phyloP scores from a whole-genome alignment of 139 green algal species.

The Picochlorum sp. region DNA sequence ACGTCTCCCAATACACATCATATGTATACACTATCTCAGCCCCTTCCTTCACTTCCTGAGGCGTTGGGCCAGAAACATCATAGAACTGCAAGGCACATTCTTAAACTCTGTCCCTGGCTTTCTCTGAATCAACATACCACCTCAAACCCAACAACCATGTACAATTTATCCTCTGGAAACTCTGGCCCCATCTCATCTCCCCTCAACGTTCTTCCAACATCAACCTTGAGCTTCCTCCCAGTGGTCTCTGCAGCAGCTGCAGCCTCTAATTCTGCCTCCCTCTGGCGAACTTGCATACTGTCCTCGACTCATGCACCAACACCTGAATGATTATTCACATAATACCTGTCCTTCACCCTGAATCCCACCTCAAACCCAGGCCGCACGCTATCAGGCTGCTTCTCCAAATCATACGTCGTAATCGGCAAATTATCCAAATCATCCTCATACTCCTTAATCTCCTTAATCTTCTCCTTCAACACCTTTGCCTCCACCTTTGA shows the following conservation, averaged over 20 bases:
- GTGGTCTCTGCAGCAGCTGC: conserved; percentile 29
- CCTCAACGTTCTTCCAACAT: neutral
- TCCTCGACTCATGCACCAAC: conserved; percentile 73
- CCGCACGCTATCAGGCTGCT: conserved; percentile 45
- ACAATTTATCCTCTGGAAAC: conserved; percentile 31
- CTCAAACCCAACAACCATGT: conserved; percentile 89
- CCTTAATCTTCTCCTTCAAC: conserved; percentile 60
- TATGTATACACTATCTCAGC: conserved; percentile 65
- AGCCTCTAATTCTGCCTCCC: conserved; percentile 44
- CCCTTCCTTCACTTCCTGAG: conserved; percentile 64
- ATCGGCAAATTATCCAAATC: conserved; percentile 96
- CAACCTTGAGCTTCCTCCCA: no score
- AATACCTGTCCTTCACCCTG: conserved; percentile 54
- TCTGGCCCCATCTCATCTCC: neutral
- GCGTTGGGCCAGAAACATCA: conserved; percentile 30
- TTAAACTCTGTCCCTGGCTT: conserved; percentile 34
- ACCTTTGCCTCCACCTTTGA: conserved; percentile 49
- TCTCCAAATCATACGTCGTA: conserved; percentile 76
- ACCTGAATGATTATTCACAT: conserved; percentile 94
- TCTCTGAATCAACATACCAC: conserved; percentile 76
- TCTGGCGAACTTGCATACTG: conserved; percentile 42
- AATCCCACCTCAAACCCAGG: conserved; percentile 83
- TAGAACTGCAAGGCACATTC: conserved; percentile 58
- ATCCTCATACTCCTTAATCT: conserved; percentile 93
- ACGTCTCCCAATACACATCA: conserved; percentile 84